These are phyloP conservation scores for Nitzschia putrida DNA, from an alignment of 108 stramenopile species.

Conservation along the genomic window DNA sequence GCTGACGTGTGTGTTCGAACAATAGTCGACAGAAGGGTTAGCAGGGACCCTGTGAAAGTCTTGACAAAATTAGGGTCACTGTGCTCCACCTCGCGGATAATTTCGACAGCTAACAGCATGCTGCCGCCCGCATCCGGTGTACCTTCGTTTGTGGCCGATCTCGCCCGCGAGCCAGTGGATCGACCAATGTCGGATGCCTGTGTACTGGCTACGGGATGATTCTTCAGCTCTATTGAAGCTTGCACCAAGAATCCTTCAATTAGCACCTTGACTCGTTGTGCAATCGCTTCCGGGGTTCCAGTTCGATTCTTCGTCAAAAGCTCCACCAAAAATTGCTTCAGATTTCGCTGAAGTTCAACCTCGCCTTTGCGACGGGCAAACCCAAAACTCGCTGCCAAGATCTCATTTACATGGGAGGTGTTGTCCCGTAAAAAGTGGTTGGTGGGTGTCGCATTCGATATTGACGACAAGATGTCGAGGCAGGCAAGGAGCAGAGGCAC, in stretches of 20 bases:
- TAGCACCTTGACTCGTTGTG: conserved; percentile 21
- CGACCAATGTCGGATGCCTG: not conserved
- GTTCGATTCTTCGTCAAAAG: conserved; percentile 11
- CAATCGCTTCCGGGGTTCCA: conserved; percentile 14
- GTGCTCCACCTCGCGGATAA: conserved; percentile 54
- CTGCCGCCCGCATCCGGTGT: not conserved
- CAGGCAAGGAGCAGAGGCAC: conserved; percentile 37
- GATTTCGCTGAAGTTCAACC: conserved; percentile 15
- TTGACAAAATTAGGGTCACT: conserved; percentile 38
- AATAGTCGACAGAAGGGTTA: conserved; percentile 40
- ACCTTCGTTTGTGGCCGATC: conserved; percentile 8
- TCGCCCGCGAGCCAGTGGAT: conserved; percentile 1
- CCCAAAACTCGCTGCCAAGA: conserved; percentile 38
- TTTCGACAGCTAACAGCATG: conserved; percentile 46
- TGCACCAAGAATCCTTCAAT: conserved; percentile 30
- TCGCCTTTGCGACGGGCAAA: conserved; percentile 9
- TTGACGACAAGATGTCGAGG: conserved; percentile 44
- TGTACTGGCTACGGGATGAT: too few relatives aligned
- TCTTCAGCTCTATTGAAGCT: conserved; percentile 7
- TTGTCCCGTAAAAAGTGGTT: conserved; percentile 45
- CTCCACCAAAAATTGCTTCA: conserved; percentile 31
- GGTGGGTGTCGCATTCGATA: conserved; percentile 29
- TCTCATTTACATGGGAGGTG: conserved; percentile 27
- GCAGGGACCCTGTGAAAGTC: conserved; percentile 51
- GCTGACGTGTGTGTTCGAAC: conserved; percentile 45